Percentiles rank a stretch among this genome's conserved stretches.
phyloP scores from a whole-genome alignment of 1,284 basidiomycete genomes.

The Exobasidium rhododendri region DNA sequence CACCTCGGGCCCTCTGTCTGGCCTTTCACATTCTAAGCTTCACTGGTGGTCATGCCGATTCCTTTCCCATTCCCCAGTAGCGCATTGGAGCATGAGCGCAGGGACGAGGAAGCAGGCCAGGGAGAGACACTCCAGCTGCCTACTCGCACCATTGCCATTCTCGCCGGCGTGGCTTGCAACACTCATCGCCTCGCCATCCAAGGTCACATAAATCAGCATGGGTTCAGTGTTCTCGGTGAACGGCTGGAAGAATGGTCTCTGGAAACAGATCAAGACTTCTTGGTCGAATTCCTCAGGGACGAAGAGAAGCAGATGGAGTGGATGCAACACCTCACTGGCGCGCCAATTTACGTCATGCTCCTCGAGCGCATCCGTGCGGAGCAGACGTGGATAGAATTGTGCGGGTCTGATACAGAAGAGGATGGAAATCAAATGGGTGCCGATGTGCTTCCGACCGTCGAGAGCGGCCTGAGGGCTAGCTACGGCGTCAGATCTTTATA shows the following conservation, averaged over 20 bases:
- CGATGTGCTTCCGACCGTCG: neutral
- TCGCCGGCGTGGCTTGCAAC: slow-evolving; percentile 18
- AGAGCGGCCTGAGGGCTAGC: slow-evolving; percentile 1
- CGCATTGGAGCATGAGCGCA: no score
- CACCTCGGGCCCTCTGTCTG: no score
- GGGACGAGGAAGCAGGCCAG: neutral
- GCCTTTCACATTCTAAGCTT: no score
- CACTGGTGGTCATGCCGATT: no score
- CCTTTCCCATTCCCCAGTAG: neutral
- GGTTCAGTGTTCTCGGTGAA: slow-evolving; percentile 28
- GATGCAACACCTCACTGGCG: slow-evolving; percentile 26
- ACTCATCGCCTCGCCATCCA: slow-evolving; percentile 27
- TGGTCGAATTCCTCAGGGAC: slow-evolving; percentile 28
- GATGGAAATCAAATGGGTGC: neutral
- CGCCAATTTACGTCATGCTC: slow-evolving; percentile 23
- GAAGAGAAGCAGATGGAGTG: slow-evolving; percentile 19
- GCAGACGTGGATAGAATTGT: slow-evolving; percentile 18
- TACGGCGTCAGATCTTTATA: slow-evolving; percentile 35
- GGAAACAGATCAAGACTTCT: slow-evolving; percentile 29
- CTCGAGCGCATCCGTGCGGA: slow-evolving; percentile 22
- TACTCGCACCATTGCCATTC: slow-evolving; percentile 25
- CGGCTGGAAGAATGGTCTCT: slow-evolving; percentile 19
- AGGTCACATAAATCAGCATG: slow-evolving; percentile 14
- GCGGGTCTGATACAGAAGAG: slow-evolving; percentile 11
- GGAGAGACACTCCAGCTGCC: neutral